phyloP scores from a whole-genome alignment of 2,329 filamentous ascomycete species.

The Calonectria henricotiae region DNA sequence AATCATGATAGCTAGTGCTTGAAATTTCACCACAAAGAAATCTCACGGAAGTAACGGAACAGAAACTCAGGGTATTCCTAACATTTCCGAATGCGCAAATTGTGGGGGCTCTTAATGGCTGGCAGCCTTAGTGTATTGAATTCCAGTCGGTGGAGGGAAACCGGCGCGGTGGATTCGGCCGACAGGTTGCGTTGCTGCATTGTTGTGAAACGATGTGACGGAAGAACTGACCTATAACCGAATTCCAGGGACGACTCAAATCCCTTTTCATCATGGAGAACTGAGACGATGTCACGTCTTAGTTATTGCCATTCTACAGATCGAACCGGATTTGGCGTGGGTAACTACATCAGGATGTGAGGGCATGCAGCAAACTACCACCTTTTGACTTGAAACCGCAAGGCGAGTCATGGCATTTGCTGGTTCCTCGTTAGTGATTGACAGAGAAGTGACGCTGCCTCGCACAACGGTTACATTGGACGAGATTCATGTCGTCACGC shows the following conservation, averaged over 20 bases:
- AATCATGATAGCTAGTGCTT: slow-evolving; percentile 6
- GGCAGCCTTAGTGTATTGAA: not conserved
- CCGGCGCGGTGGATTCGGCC: slow-evolving; percentile 1
- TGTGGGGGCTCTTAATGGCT: not conserved
- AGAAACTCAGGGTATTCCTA: not conserved
- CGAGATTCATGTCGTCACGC: not conserved
- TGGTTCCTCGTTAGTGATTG: not conserved
- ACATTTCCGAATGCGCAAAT: not conserved
- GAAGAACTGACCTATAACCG: not conserved
- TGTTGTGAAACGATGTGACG: not conserved
- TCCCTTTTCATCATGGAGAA: not conserved
- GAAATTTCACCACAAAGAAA: not conserved
- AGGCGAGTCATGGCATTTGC: not conserved
- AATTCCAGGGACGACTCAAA: not conserved
- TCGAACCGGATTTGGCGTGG: not conserved
- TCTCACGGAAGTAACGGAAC: not conserved
- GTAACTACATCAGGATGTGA: not conserved
- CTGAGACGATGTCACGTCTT: slow-evolving; percentile 2
- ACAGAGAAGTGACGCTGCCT: not conserved
- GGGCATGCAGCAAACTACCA: not conserved
- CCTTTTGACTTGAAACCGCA: not conserved
- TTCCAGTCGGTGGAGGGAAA: slow-evolving; percentile 24
- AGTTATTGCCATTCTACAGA: not conserved
- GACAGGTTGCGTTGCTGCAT: not conserved
- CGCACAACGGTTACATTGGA: slow-evolving; percentile 10